A percentile compares a stretch with the other conserved stretches of the same genome.
phyloP scores from a whole-genome alignment of 495 filamentous ascomycete genomes.

The Aspergillus funiculosus region DNA sequence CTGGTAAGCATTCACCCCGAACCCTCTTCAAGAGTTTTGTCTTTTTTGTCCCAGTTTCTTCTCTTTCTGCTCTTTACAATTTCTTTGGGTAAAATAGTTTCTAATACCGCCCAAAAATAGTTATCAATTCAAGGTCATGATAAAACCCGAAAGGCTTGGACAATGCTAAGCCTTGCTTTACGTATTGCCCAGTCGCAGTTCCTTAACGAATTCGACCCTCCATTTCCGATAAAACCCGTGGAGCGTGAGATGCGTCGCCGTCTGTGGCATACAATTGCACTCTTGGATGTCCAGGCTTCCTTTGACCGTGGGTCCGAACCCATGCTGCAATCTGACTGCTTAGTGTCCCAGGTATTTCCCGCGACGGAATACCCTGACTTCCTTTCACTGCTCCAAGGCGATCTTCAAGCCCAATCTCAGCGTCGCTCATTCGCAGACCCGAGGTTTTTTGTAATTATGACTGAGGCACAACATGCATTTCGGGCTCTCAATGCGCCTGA shows the following conservation, averaged over 20 bases:
- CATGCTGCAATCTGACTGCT: constrained; percentile 34
- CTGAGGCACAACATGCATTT: constrained; percentile 22
- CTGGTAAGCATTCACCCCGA: no score
- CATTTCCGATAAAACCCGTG: constrained; percentile 30
- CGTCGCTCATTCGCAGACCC: no score
- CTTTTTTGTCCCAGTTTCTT: background rate
- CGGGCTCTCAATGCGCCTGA: constrained; percentile 28
- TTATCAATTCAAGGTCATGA: constrained; percentile 41
- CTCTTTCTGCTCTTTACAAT: no score
- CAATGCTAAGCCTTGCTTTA: constrained; percentile 59
- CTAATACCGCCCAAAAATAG: no score
- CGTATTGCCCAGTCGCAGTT: constrained; percentile 63
- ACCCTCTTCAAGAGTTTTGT: no score
- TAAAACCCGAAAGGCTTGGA: constrained; percentile 44
- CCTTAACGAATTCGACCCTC: constrained; percentile 46
- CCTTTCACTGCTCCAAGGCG: no score
- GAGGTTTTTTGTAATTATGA: constrained; percentile 24
- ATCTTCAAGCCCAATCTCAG: no score
- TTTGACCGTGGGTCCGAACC: constrained; percentile 35
- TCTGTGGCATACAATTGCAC: constrained; percentile 32
- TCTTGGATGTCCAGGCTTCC: constrained; percentile 33
- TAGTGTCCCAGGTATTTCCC: no score
- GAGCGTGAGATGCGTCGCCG: constrained; percentile 35
- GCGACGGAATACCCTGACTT: no score
- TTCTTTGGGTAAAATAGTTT: background rate